Conservation (phyloP, 768 basidiomycete genomes). For the Rhizopogon sp. region DNA sequence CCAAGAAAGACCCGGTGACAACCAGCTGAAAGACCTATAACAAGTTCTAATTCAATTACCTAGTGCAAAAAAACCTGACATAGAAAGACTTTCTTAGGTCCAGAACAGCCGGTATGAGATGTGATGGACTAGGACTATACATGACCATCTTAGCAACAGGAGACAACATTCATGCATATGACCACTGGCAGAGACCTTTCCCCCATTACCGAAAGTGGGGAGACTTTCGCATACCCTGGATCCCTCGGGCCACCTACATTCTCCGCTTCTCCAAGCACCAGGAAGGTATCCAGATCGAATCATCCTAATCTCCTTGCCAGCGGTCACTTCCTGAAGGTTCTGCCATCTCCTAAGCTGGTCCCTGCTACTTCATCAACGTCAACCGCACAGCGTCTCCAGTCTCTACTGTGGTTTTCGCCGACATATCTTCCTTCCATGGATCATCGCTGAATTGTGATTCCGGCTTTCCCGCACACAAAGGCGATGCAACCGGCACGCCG, state of each 20-base stretch:
- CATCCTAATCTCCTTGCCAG: background rate
- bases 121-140: background rate
- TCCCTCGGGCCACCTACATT: constrained; percentile 14
- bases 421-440: background rate
- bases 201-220: background rate
- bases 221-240: background rate
- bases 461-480: background rate
- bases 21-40: too few species aligned
- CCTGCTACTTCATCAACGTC: constrained; percentile 7
- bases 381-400: background rate
- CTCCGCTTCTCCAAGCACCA: constrained; percentile 3
- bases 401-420: constrained; percentile 1
- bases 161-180: background rate
- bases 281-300: constrained; percentile 9
- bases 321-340: constrained; percentile 6
- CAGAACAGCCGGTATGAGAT: background rate
- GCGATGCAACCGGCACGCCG: background rate
- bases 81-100: too few species aligned
- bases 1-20: too few species aligned
- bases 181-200: background rate
- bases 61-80: too few species aligned
- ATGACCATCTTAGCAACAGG: background rate
- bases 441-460: background rate
- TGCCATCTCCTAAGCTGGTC: constrained; percentile 2
- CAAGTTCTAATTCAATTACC: too few species aligned